phyloP scores from a whole-genome alignment of 768 basidiomycete genomes.

The Mycena galericulata region DNA sequence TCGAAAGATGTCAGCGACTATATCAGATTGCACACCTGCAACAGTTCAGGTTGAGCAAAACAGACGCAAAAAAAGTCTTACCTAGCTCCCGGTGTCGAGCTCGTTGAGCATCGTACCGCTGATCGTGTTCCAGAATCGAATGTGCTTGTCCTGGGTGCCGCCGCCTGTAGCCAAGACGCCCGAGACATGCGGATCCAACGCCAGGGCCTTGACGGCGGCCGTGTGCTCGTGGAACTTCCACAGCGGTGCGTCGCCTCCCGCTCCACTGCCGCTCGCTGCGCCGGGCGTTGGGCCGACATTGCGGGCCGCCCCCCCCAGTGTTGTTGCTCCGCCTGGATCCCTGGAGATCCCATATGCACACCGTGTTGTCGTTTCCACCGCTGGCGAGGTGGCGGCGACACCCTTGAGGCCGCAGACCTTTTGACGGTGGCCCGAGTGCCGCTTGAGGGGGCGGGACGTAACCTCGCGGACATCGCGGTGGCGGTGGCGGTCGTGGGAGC shows the following conservation, averaged over 20 bases:
- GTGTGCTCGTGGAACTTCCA: constrained; percentile 98
- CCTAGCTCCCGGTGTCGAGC: constrained; percentile 98
- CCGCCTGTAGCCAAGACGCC: constrained; percentile 93
- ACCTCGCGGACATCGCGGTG: constrained; percentile 92
- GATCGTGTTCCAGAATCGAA: too few relatives aligned
- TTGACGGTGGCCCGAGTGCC: too few relatives aligned
- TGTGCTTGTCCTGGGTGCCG: too few relatives aligned
- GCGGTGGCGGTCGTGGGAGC: constrained; percentile 89
- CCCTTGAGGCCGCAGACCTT: constrained; percentile 94
- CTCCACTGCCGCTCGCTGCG: constrained; percentile 43
- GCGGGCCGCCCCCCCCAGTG: constrained; percentile 41
- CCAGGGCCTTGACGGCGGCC: constrained; percentile 97
- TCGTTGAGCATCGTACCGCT: too few relatives aligned
- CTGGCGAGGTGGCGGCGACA: constrained; percentile 72
- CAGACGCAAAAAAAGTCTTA: constrained; percentile 55
- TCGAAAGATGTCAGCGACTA: constrained; percentile 98
- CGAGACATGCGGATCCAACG: constrained; percentile 96
- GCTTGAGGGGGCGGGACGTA: constrained; percentile 70
- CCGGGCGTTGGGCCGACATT: constrained; percentile 37
- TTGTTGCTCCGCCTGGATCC: constrained; percentile 97
- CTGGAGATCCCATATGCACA: too few relatives aligned
- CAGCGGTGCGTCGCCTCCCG: constrained; percentile 71
- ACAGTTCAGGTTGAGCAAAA: constrained; percentile 29
- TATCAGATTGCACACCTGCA: constrained; percentile 94
- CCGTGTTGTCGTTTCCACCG: constrained; percentile 98